These are phyloP conservation scores for Rhododendron ferrugineum DNA, from an alignment of 148 eudicot genomes.

Conservation along the genomic window DNA sequence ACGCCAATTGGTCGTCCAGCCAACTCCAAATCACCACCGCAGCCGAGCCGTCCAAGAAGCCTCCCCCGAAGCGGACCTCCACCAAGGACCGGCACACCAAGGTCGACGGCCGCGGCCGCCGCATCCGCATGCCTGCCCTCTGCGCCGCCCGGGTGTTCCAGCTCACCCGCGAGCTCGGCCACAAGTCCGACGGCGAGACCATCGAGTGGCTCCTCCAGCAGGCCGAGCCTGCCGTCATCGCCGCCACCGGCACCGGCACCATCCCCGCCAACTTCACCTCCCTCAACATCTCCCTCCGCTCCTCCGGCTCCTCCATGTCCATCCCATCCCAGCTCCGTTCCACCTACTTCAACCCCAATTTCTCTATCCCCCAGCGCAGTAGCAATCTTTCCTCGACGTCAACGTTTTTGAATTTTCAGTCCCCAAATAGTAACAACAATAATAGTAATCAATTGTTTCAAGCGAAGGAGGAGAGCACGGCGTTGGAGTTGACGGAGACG, in stretches of 20 bases:
- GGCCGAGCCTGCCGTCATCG: slow-evolving; percentile 89
- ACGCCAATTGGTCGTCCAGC: slow-evolving; percentile 9
- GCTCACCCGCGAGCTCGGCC: slow-evolving; percentile 88
- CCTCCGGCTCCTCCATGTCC: slow-evolving; percentile 86
- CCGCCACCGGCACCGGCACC: slow-evolving; percentile 98
- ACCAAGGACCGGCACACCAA: slow-evolving; percentile 95
- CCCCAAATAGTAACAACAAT: slow-evolving; percentile 16
- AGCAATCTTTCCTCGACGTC: slow-evolving; percentile 35
- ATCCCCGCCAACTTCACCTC: slow-evolving; percentile 95
- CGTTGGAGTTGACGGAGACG: slow-evolving; percentile 40
- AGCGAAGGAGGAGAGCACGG: slow-evolving; percentile 36
- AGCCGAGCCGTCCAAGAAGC: slow-evolving; percentile 42
- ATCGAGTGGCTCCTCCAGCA: slow-evolving; percentile 97
- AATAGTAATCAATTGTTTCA: slow-evolving; percentile 22
- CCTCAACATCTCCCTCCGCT: slow-evolving; percentile 72
- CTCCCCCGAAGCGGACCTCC: slow-evolving; percentile 66
- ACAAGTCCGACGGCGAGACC: slow-evolving; percentile 92
- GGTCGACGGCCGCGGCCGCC: slow-evolving; percentile 94
- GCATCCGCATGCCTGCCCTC: slow-evolving; percentile 94
- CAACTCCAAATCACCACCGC: slow-evolving; percentile 8
- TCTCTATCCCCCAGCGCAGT: slow-evolving; percentile 45
- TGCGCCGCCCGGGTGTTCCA: slow-evolving; percentile 98
- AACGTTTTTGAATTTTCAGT: slow-evolving; percentile 55
- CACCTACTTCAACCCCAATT: slow-evolving; percentile 60
- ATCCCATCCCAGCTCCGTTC: slow-evolving; percentile 80